Evolutionary conservation across 1,284 basidiomycete genomes (phyloP), one percentile per base, ranked within the genome.

Genomic region (Jaminaea rosea): DNA sequence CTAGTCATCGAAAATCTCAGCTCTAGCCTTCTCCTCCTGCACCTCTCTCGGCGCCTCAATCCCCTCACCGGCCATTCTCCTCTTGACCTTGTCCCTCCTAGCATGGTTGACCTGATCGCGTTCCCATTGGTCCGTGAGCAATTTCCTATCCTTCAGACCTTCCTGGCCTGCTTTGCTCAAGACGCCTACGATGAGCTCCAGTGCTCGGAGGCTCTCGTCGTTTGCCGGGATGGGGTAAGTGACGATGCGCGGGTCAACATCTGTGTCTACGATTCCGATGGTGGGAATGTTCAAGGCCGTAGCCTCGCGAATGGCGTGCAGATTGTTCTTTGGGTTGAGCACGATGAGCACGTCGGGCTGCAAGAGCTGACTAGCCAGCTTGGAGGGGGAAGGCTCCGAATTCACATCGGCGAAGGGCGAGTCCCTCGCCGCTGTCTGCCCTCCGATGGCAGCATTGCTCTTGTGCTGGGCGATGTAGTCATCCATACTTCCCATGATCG

Each of bases 151-250:
- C 34, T 53, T 53, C 21, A 72, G 51, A 4, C 72, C 72, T 27
- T 74, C 68, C 49, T 73, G 52, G 10, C 90, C 94, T 0, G 94
- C 94, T 60, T 94, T 82, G 62, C 88, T 89, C 48, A 99, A 78
- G 7, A 97, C 83, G 23, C 91, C 92, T 2, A 86, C 83, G 58
- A 99, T 82, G 29, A 99, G 78, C 71, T 97, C 92, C 41, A 88
- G 86, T 17, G 89, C 87, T 49, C 91, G 82, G 8, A 86, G 81
- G 71, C 84, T 88, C 76, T 97, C 93, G 77, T 97, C 93, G 75
- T 98, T 99, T 32, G 89, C 92, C 1, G 92, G 93, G 67, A 99
- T 96, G 29, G 94, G 86, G 76, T 97, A 98, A 80, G 96, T 97
- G 55, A 98, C 92, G 31, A 91, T 80, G 17, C 94, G 84, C 4